These are phyloP conservation scores for Sporobolomyces phaffii DNA, from an alignment of 768 basidiomycete genomes.

Conservation along the genomic window DNA sequence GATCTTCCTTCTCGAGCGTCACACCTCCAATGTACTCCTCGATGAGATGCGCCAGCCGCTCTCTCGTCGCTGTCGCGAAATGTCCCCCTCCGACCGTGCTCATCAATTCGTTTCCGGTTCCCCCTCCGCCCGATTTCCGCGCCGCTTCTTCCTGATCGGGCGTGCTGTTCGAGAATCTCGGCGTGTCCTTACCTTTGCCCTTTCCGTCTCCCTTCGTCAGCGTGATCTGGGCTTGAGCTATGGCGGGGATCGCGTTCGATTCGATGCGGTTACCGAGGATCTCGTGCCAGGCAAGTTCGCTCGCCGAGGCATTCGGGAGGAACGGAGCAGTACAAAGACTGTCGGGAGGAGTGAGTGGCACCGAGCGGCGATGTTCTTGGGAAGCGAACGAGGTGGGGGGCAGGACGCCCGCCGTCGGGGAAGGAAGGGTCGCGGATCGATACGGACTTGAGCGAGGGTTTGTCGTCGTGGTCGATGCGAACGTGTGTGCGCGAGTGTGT, in stretches of 20 bases:
- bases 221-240: background rate
- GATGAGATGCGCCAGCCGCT: slow-evolving; percentile 14
- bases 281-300: slow-evolving; percentile 35
- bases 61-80: slow-evolving; percentile 26
- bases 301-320: slow-evolving; percentile 9
- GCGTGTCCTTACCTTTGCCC: background rate
- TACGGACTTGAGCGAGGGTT: background rate
- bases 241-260: background rate
- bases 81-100: slow-evolving; percentile 24
- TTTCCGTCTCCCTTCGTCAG: background rate
- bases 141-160: background rate
- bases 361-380: background rate
- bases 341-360: slow-evolving; percentile 33
- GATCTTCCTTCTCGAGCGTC: slow-evolving; percentile 12
- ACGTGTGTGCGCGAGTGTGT: background rate
- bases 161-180: slow-evolving; percentile 8
- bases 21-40: slow-evolving; percentile 6
- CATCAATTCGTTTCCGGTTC: slow-evolving; percentile 29
- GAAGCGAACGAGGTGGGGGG: background rate
- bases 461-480: background rate
- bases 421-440: slow-evolving; percentile 1
- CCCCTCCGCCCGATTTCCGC: background rate
- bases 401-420: background rate
- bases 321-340: background rate
- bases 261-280: slow-evolving; percentile 13